Evolutionary conservation across 2,329 filamentous ascomycete species (phyloP).

Genomic region (Hypomyces perniciosus): DNA sequence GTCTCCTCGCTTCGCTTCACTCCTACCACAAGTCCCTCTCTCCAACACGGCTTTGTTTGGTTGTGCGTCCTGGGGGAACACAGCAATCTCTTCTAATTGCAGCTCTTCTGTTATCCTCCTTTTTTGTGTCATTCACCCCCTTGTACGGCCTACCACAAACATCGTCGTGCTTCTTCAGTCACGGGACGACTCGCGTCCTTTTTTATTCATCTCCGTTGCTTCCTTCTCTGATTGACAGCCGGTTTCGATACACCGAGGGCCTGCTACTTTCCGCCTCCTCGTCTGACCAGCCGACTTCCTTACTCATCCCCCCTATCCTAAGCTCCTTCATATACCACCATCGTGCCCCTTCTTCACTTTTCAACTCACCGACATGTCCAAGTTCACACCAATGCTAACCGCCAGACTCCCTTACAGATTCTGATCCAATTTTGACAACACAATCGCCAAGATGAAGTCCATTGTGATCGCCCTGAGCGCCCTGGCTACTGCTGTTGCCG

Average conservation of each 20-base stretch:
- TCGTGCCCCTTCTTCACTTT: not conserved
- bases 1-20: not conserved
- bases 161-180: constrained; percentile 17
- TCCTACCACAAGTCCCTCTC: constrained; percentile 1
- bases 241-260: not conserved
- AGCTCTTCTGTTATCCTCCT: constrained; percentile 16
- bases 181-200: constrained; percentile 13
- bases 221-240: constrained; percentile 3
- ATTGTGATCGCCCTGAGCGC: constrained; percentile 37
- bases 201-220: constrained; percentile 12
- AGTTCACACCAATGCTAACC: not conserved
- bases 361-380: not conserved
- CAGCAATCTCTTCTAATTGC: constrained; percentile 8
- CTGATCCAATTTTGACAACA: constrained; percentile 11
- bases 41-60: constrained; percentile 1
- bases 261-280: not conserved
- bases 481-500: constrained; percentile 34
- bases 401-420: constrained; percentile 8
- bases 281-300: not conserved
- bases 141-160: constrained; percentile 26
- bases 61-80: constrained; percentile 10
- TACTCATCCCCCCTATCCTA: not conserved
- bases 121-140: constrained; percentile 19
- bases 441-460: constrained; percentile 45
- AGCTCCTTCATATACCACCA: not conserved